phyloP scores from a whole-genome alignment of 2,329 filamentous ascomycete genomes.

The Aureobasidium subglaciale region DNA sequence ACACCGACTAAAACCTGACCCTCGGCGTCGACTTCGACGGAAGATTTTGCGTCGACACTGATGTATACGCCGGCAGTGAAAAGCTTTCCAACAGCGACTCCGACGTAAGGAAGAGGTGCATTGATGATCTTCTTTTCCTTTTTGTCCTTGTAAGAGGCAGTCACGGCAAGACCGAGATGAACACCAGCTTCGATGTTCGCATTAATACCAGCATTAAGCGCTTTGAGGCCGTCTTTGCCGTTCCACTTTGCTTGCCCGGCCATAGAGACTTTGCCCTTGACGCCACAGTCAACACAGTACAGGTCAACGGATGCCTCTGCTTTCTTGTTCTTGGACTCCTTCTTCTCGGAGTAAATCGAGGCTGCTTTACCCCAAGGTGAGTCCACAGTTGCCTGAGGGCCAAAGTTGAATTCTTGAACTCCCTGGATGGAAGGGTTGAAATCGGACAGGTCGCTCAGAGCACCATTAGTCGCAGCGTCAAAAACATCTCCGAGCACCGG shows the following conservation, averaged over 20 bases:
- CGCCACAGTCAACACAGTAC: not conserved
- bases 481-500: not conserved
- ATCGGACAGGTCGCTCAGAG: not conserved
- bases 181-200: not conserved
- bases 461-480: not conserved
- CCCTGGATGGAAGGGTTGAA: not conserved
- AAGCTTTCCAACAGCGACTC: not conserved
- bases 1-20: not conserved
- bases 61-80: not conserved
- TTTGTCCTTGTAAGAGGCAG: not conserved
- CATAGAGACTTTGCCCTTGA: not conserved
- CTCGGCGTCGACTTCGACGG: not conserved
- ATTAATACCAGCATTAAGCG: not conserved
- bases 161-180: not conserved
- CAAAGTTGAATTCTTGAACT: not conserved
- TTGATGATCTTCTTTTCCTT: not conserved
- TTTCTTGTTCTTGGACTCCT: not conserved
- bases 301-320: not conserved
- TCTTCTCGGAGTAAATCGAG: not conserved
- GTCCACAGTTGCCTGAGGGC: not conserved
- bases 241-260: conserved; percentile 2
- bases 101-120: not conserved
- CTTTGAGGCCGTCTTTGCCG: not conserved
- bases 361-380: conserved; percentile 6
- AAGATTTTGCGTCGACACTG: not conserved